Evolutionary conservation across 2,329 filamentous ascomycete genomes (phyloP), one percentile per base, ranked within the genome.

Genomic region (Colletotrichum sp.): DNA sequence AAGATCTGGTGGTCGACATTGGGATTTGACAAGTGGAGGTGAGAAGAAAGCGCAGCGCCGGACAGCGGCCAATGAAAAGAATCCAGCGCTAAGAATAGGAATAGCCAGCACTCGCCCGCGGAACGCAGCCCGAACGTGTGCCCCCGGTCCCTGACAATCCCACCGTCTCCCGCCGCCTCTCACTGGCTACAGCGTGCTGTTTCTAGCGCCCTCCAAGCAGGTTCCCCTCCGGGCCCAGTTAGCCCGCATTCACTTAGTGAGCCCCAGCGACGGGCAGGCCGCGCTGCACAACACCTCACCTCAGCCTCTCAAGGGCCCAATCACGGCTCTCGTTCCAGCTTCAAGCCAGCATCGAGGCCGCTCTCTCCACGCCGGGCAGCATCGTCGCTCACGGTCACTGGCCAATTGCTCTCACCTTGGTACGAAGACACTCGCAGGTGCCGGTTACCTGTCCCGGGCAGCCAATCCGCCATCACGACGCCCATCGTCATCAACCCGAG

Each of bases 11-110:
- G 66, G 74, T 75, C 74, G 66, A 71, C 71, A 61, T 61, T 44
- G 64, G 70, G 70, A 68, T 69, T 73, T 57, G 27, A 55, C 19
- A 52, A 27, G n/a, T 68, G 60, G 65, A 75, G 74, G 74, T 76
- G 66, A 76, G 74, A 52, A 74, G 71, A 36, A 36, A 63, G 59
- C 59, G 71, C 74, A 44, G 63, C 57, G 4, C 64, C 60, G 66
- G 71, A 36, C 74, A 44, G 60, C 39, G 75, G 59, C 80, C 80
- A 82, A 82, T 81, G 72, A 80, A 28, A 67, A n/a, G 65, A 27
- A 34, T 36, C 44, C 39, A 77, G 71, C 79, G 72, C 81, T 81
- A 82, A 82, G 78, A 80, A 82, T 82, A 82, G 78, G 74, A 60
- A 48, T 48, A 32, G 39, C 28, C 44, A 52, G 44, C 44, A 52